Base-by-base conservation (phyloP, 1,139 yeast genomes). In the Suhomyces bolitotheri region DNA sequence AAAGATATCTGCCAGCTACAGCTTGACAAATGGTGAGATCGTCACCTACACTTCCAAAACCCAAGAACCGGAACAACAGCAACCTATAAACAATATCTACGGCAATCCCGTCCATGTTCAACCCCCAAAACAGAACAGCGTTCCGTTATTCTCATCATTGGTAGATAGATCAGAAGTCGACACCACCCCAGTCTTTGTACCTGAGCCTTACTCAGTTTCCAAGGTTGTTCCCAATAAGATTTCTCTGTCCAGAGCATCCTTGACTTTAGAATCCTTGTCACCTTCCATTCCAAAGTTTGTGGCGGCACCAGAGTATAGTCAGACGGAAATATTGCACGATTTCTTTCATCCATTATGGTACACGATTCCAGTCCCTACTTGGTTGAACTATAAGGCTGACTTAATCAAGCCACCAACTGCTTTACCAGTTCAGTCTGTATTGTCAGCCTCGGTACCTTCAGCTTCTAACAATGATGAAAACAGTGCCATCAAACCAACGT, bases 281-380 rank as follows among this genome's bases (percentile, higher is more conserved):
- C 80, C 49, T 44, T 56, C 58, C 7, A 60, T 65, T 25, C 54
- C 67, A 11, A 65, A 75, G 36, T 71, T 81, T 14, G 84, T 86
- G 7, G 75, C 79, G 40, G 60, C 63, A 12, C 86, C 90, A 3
- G 75, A 82, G 2, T 57, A 72, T 19, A 74, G 79, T 5, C 82
- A 87, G 2, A 74, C 86, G 1, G 86, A 82, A 45, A 74, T 88
- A 39, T 66, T 88, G 59, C 73, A 76, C 33, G 78, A 76, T 39
- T 85, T 86, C 53, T 72, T 83, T 49, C 96, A 89, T 57, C 96
- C 97, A 10, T 85, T 84, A 43, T 85, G 95, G 86, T 82, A 82
- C 47, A 80, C 88, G 7, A 66, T 90, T 33, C 87, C 94, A 6
- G 74, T 86, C 5, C 82, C 96, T 1, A 78, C 79, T 33, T 92